Percentiles rank a stretch among this genome's conserved stretches.
phyloP scores from a whole-genome alignment of 345 rosid genomes.

The Iberis pinnata region DNA sequence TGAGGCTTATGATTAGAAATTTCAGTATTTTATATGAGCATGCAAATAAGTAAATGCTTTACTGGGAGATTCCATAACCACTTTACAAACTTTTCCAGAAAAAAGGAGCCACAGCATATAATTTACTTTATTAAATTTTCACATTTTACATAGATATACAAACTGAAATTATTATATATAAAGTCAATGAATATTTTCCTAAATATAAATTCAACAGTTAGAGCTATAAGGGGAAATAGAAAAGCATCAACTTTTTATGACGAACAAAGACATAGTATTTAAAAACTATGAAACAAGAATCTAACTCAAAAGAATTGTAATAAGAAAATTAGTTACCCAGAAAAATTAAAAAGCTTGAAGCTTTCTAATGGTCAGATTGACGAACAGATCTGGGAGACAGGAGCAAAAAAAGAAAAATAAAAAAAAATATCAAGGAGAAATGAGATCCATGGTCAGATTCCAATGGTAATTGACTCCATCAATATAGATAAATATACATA shows the following conservation, averaged over 20 bases:
- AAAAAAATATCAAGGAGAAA: conserved; percentile 15
- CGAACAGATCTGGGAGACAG: conserved; percentile 33
- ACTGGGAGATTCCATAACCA: conserved; percentile 11
- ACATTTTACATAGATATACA: no score
- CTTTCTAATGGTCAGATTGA: conserved; percentile 13
- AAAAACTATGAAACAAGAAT: background rate
- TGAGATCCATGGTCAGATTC: conserved; percentile 33
- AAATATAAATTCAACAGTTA: conserved; percentile 13
- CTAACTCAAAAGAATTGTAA: background rate
- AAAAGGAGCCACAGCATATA: background rate
- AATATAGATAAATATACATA: conserved; percentile 11
- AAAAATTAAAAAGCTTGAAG: conserved; percentile 18
- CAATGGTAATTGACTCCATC: conserved; percentile 28
- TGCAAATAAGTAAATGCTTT: conserved; percentile 22
- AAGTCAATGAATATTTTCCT: conserved; percentile 11
- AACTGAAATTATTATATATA: background rate
- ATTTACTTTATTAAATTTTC: conserved; percentile 1
- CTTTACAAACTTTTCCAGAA: conserved; percentile 11
- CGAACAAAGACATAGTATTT: conserved; percentile 4
- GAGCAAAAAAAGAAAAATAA: background rate
- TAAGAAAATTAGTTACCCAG: conserved; percentile 18
- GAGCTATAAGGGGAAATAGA: conserved; percentile 20
- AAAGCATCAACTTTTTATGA: conserved; percentile 28
- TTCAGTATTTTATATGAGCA: conserved; percentile 1
- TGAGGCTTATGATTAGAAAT: background rate